A percentile compares a stretch with the other conserved stretches of the same genome.
phyloP scores from a whole-genome alignment of 1,284 basidiomycete species.

The Trichosporon faecale region DNA sequence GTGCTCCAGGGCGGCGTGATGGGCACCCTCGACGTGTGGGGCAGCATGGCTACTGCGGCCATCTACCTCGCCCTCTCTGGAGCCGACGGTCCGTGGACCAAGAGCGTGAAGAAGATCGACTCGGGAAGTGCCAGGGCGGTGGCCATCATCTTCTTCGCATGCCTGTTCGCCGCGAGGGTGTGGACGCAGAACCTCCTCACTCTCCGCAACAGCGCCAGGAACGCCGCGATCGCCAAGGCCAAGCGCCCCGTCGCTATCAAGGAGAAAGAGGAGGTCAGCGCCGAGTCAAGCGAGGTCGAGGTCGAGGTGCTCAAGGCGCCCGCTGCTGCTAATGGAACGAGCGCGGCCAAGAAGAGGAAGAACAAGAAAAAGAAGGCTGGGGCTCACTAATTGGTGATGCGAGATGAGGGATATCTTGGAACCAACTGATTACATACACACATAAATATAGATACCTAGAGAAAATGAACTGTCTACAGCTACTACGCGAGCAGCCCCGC shows the following conservation, averaged over 20 bases:
- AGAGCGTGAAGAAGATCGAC: slow-evolving; percentile 11
- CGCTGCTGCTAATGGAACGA: slow-evolving; percentile 11
- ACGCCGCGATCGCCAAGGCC: no score
- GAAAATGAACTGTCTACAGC: not conserved
- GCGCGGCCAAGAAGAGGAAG: slow-evolving; percentile 17
- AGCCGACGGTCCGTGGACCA: slow-evolving; percentile 8
- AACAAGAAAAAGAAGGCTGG: slow-evolving; percentile 17
- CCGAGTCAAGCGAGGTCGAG: not conserved
- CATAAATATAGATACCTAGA: not conserved
- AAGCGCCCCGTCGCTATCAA: slow-evolving; percentile 10
- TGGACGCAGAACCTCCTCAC: slow-evolving; percentile 17
- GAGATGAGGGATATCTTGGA: not conserved
- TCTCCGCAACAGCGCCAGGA: not conserved
- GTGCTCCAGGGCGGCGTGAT: slow-evolving; percentile 35
- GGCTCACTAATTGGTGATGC: not conserved
- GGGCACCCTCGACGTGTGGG: slow-evolving; percentile 44
- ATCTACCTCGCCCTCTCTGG: slow-evolving; percentile 31
- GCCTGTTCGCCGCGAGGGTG: slow-evolving; percentile 32
- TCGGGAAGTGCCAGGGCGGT: slow-evolving; percentile 32
- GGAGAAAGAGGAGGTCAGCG: not conserved
- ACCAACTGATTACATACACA: not conserved
- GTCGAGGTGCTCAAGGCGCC: slow-evolving; percentile 25
- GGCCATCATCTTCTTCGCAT: slow-evolving; percentile 32
- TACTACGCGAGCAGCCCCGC: slow-evolving; percentile 37
- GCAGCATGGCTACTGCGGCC: slow-evolving; percentile 27